Base-by-base conservation (phyloP, 1,284 basidiomycete genomes). In the Sanghuangporus sanghuang region DNA sequence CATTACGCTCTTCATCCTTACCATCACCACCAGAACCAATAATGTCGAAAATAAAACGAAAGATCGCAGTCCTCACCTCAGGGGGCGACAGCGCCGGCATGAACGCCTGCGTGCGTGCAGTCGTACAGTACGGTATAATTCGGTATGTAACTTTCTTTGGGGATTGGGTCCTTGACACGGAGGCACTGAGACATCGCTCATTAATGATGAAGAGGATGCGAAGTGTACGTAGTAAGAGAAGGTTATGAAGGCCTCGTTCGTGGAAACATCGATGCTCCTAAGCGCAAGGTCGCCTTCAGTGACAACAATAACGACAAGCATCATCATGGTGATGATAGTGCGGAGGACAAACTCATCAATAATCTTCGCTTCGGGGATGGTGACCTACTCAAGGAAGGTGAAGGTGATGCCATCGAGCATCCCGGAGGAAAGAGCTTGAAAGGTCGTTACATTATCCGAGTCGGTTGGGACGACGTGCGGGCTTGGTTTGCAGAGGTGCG, bases 31-130 rank as follows among this genome's bases (percentile, higher is more conserved):
- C 40, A 54, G n/a, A n/a, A n/a, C 3, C 52, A 4, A 44, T 50
- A 8, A 59, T 40, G 61, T 59, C 61, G 18, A 64, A 52, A 32
- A 59, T 23, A 23, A 73, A 61, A 55, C 92, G 95, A 82, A 90
- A 90, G 78, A 82, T 96, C 72, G 96, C 95, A 5, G 90, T 98
- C 60, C 86, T 99, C 71, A 99, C 96, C 2, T 95, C 92, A 0
- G 97, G 96, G 64, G 96, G 97, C 71, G 96, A 99, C 80, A 94
- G 92, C 74, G 95, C 97, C 54, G 96, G 93, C 70, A 95, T 96
- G 95, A 97, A 97, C 74, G 94, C 95, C 40, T 94, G 90, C 60
- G 95, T 97, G 57, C 90, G 95, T 68, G 84, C 94, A 1, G 89
- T 95, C 49, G 95, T 97, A 66, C 93, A 95, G 76, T 86, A 87